Evolutionary conservation across 148 eudicot genomes (phyloP).

Genomic region (Rhododendron griersonianum): DNA sequence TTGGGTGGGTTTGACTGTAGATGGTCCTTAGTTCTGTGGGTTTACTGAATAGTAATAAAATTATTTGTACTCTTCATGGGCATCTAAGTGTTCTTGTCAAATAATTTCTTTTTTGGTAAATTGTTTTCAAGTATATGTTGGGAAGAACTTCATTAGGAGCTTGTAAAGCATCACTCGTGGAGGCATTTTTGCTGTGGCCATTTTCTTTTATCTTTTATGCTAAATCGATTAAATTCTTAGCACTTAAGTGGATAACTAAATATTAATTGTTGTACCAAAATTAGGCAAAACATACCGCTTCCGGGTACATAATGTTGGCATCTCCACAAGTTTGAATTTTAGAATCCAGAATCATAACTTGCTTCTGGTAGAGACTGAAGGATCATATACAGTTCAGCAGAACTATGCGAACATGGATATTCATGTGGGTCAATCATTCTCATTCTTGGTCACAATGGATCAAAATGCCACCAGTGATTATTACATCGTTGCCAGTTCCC

Average conservation of each 20-base stretch:
- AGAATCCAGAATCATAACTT: slow-evolving; percentile 92
- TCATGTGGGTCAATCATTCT: slow-evolving; percentile 96
- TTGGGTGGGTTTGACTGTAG: background rate
- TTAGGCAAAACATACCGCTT: slow-evolving; percentile 93
- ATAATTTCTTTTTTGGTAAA: background rate
- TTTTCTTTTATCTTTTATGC: background rate
- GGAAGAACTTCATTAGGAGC: slow-evolving; percentile 7
- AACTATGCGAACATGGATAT: slow-evolving; percentile 93
- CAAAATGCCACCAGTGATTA: slow-evolving; percentile 85
- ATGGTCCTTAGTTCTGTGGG: background rate
- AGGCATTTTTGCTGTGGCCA: background rate
- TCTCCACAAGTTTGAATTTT: slow-evolving; percentile 92
- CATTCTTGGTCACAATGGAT: slow-evolving; percentile 96
- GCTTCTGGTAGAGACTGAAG: slow-evolving; percentile 95
- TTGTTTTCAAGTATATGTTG: background rate
- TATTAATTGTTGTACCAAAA: slow-evolving; percentile 5
- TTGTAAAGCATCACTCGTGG: background rate
- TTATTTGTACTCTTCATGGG: background rate
- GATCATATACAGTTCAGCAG: slow-evolving; percentile 91
- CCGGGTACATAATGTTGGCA: slow-evolving; percentile 88
- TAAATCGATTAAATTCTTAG: background rate
- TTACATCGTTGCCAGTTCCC: slow-evolving; percentile 94
- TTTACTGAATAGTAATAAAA: background rate
- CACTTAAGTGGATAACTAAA: background rate
- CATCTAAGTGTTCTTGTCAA: slow-evolving; percentile 1